These are phyloP conservation scores for Diplotaxis tenuifolia DNA, from an alignment of 345 rosid genomes.

Conservation along the genomic window DNA sequence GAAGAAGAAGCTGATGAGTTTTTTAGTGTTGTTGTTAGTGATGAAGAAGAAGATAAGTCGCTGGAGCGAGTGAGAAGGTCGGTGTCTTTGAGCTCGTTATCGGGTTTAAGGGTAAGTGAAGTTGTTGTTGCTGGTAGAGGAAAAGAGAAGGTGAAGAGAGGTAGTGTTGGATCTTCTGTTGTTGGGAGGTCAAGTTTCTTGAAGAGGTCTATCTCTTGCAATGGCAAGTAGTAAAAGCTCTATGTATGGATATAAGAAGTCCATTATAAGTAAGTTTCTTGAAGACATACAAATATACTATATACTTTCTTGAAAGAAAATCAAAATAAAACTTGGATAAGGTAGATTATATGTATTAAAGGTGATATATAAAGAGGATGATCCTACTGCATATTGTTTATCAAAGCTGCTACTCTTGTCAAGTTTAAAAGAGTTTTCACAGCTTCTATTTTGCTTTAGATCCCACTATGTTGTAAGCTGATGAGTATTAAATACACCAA, in stretches of 20 bases:
- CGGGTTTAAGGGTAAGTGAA: conserved; percentile 40
- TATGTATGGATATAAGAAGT: background rate
- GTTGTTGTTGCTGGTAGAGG: conserved; percentile 22
- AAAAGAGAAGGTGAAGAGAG: conserved; percentile 37
- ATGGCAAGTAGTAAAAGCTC: conserved; percentile 41
- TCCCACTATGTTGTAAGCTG: background rate
- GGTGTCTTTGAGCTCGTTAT: conserved; percentile 60
- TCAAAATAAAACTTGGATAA: background rate
- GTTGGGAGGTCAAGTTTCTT: conserved; percentile 49
- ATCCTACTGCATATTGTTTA: background rate
- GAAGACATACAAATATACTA: background rate
- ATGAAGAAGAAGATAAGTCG: conserved; percentile 16
- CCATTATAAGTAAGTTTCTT: background rate
- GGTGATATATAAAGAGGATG: background rate
- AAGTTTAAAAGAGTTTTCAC: conserved; percentile 12
- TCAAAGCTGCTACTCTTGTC: conserved; percentile 11
- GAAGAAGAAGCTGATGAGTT: conserved; percentile 29
- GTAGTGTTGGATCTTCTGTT: conserved; percentile 41
- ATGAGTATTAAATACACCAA: conserved; percentile 5
- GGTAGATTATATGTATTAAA: conserved; percentile 3
- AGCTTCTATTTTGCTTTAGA: conserved; percentile 5
- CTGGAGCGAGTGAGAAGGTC: conserved; percentile 62
- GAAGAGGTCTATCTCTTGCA: conserved; percentile 62
- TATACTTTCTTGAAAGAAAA: background rate
- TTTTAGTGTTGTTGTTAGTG: conserved; percentile 20